A percentile compares a stretch with the other conserved stretches of the same genome.
These are phyloP conservation scores for Kwoniella dejecticola DNA, from an alignment of 768 basidiomycete genomes.

Conservation along the genomic window DNA sequence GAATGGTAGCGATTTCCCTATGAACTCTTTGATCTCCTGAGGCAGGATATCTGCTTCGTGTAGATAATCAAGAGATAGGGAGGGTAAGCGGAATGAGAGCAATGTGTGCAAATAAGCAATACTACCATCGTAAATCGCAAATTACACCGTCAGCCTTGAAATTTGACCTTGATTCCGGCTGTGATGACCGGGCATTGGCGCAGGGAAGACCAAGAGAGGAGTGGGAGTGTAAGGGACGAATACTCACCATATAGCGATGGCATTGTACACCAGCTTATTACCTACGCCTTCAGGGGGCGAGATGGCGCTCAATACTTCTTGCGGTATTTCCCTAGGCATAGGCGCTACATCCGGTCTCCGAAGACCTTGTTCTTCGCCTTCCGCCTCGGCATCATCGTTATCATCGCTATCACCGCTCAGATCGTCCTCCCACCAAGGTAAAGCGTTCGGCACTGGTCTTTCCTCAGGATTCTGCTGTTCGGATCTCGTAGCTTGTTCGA, in stretches of 20 bases:
- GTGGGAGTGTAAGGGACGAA: neutral
- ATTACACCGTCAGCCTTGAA: too few species aligned
- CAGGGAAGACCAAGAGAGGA: too few species aligned
- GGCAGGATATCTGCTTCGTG: neutral
- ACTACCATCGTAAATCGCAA: slow-evolving; percentile 8
- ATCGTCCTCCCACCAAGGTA: slow-evolving; percentile 39
- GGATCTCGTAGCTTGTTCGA: slow-evolving; percentile 24
- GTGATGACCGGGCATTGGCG: too few species aligned
- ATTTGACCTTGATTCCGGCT: too few species aligned
- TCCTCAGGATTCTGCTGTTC: slow-evolving; percentile 3
- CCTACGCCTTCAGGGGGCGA: slow-evolving; percentile 37
- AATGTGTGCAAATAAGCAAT: slow-evolving; percentile 43
- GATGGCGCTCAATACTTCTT: slow-evolving; percentile 16
- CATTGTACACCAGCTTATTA: slow-evolving; percentile 42
- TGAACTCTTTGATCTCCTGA: slow-evolving; percentile 24
- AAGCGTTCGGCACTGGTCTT: slow-evolving; percentile 3
- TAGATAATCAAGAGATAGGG: slow-evolving; percentile 22
- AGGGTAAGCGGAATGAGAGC: slow-evolving; percentile 39
- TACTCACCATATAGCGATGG: slow-evolving; percentile 43
- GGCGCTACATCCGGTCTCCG: slow-evolving; percentile 12
- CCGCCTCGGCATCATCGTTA: slow-evolving; percentile 18
- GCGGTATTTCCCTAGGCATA: slow-evolving; percentile 21
- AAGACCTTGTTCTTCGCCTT: slow-evolving; percentile 18
- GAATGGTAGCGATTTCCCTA: slow-evolving; percentile 36
- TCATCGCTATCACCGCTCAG: too few species aligned